Evolutionary conservation across 805 yeast species (phyloP).

Genomic region (Gaillardinia entomophila): DNA sequence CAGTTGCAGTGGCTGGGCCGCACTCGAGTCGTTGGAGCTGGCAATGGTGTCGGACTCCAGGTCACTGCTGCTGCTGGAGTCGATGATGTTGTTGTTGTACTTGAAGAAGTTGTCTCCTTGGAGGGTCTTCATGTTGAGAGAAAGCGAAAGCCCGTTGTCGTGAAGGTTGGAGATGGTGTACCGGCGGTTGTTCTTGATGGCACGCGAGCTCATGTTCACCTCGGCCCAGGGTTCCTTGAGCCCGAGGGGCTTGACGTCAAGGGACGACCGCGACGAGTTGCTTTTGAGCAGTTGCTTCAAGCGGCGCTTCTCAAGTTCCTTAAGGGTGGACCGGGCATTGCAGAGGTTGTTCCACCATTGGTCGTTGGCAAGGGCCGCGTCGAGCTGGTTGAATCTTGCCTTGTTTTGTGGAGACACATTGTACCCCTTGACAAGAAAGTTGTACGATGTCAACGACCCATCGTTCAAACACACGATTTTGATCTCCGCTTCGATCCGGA

Average conservation of each 20-base stretch:
- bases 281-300: neutral
- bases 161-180: slow-evolving; percentile 62
- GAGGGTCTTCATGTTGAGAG: slow-evolving; percentile 68
- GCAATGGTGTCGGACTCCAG: neutral
- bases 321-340: slow-evolving; percentile 45
- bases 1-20: slow-evolving; percentile 1
- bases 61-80: slow-evolving; percentile 1
- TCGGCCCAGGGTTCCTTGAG: neutral
- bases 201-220: neutral
- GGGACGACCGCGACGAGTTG: neutral
- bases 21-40: slow-evolving; percentile 1
- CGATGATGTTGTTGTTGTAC: slow-evolving; percentile 9
- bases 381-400: slow-evolving; percentile 37
- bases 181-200: slow-evolving; percentile 28
- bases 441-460: slow-evolving; percentile 55
- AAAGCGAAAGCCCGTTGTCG: slow-evolving; percentile 59
- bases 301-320: slow-evolving; percentile 24
- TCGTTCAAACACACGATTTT: slow-evolving; percentile 63
- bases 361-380: slow-evolving; percentile 48
- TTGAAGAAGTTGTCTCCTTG: slow-evolving; percentile 23
- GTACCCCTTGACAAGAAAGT: slow-evolving; percentile 71
- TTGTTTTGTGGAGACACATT: slow-evolving; percentile 23
- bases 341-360: slow-evolving; percentile 82
- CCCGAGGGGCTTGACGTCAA: neutral
- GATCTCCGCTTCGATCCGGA: slow-evolving; percentile 82